Conservation (phyloP, 2,329 filamentous ascomycete genomes). For the Penicillium sp. region DNA sequence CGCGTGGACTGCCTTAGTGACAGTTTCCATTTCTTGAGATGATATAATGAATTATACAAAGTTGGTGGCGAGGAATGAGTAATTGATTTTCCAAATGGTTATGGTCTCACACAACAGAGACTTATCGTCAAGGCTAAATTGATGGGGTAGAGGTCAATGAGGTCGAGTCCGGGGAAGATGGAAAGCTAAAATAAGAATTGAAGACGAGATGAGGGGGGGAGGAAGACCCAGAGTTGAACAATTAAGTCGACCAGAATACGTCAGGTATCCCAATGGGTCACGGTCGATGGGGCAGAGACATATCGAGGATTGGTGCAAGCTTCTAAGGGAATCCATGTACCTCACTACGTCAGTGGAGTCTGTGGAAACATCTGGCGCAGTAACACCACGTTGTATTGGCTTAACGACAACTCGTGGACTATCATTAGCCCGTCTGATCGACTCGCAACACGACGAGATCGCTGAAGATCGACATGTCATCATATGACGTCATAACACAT, state of each 20-base stretch:
- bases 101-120: neutral
- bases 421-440: neutral
- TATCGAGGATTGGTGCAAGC: neutral
- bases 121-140: neutral
- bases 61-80: neutral
- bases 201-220: neutral
- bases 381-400: neutral
- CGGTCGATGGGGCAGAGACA: neutral
- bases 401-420: neutral
- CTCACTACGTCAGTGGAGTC: conserved; percentile 24
- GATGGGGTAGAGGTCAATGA: neutral
- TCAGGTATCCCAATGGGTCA: conserved; percentile 1
- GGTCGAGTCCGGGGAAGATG: neutral
- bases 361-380: conserved; percentile 2
- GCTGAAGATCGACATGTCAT: conserved; percentile 9
- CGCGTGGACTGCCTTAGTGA: conserved; percentile 58
- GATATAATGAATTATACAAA: neutral
- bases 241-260: conserved; percentile 1
- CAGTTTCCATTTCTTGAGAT: conserved; percentile 63
- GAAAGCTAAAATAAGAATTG: conserved; percentile 2
- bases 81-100: too few relatives aligned
- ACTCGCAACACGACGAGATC: conserved; percentile 1
- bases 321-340: neutral
- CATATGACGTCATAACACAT: conserved; percentile 30
- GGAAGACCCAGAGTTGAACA: neutral